These are phyloP conservation scores for Neofusicoccum sp. DNA, from an alignment of 2,329 filamentous ascomycete species.

Conservation along the genomic window DNA sequence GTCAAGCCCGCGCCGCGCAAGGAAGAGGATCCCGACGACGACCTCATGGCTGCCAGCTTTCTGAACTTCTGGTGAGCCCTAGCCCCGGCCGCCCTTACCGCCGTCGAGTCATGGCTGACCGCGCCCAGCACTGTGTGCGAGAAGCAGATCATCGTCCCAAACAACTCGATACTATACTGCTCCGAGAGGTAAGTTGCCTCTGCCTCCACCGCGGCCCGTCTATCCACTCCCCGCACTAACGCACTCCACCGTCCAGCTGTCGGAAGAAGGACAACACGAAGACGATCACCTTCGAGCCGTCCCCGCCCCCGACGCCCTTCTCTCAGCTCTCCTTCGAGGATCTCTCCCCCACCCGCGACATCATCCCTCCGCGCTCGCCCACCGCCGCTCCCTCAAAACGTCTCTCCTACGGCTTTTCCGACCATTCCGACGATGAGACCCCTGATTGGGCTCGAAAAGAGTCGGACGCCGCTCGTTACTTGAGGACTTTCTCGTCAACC, in stretches of 20 bases:
- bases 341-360: conserved; percentile 38
- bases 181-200: conserved; percentile 56
- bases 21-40: conserved; percentile 44
- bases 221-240: conserved; percentile 8
- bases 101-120: conserved; percentile 8
- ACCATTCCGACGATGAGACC: conserved; percentile 39
- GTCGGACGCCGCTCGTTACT: conserved; percentile 42
- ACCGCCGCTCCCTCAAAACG: conserved; percentile 41
- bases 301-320: conserved; percentile 37
- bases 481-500: conserved; percentile 41
- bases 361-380: conserved; percentile 48
- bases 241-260: conserved; percentile 36
- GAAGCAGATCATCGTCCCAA: conserved; percentile 62
- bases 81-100: neutral
- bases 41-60: conserved; percentile 52
- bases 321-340: conserved; percentile 39
- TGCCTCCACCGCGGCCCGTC: neutral
- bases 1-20: conserved; percentile 23
- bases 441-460: conserved; percentile 27
- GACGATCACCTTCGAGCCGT: conserved; percentile 31
- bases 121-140: conserved; percentile 59
- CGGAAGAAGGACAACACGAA: conserved; percentile 46
- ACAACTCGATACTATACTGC: conserved; percentile 61
- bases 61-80: conserved; percentile 51
- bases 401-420: conserved; percentile 43